These are phyloP conservation scores for Collybia nuda DNA, from an alignment of 768 basidiomycete species.

Conservation along the genomic window DNA sequence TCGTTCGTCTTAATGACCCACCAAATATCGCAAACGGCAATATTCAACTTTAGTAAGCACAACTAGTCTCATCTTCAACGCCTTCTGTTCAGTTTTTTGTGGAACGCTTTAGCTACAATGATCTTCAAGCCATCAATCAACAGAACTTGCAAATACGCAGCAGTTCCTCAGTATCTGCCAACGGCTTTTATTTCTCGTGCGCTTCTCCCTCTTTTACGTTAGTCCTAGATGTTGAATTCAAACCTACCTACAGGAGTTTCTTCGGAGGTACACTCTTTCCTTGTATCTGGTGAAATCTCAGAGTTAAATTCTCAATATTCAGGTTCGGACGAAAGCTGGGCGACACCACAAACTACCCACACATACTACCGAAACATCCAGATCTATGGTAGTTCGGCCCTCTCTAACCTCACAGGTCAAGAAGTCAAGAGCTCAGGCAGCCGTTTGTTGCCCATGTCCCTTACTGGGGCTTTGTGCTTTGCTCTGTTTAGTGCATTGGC, in stretches of 20 bases:
- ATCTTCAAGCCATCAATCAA: conserved; percentile 59
- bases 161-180: conserved; percentile 47
- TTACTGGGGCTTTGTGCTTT: background rate
- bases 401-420: conserved; percentile 46
- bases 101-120: conserved; percentile 57
- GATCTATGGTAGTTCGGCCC: conserved; percentile 54
- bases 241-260: conserved; percentile 55
- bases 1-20: conserved; percentile 78
- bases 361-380: conserved; percentile 78
- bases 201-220: conserved; percentile 19
- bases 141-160: conserved; percentile 64
- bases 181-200: conserved; percentile 80
- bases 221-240: conserved; percentile 1
- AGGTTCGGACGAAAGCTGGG: conserved; percentile 72
- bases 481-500: conserved; percentile 2
- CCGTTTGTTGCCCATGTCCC: background rate
- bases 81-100: background rate
- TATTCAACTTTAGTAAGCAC: conserved; percentile 63
- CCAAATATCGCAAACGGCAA: conserved; percentile 72
- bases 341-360: conserved; percentile 63
- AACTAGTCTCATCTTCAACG: background rate
- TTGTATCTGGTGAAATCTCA: background rate
- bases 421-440: conserved; percentile 22
- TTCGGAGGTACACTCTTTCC: conserved; percentile 58
- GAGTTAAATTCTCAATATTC: conserved; percentile 10